These are phyloP conservation scores for Microdochium bolleyi DNA, from an alignment of 2,329 filamentous ascomycete genomes.

Conservation along the genomic window DNA sequence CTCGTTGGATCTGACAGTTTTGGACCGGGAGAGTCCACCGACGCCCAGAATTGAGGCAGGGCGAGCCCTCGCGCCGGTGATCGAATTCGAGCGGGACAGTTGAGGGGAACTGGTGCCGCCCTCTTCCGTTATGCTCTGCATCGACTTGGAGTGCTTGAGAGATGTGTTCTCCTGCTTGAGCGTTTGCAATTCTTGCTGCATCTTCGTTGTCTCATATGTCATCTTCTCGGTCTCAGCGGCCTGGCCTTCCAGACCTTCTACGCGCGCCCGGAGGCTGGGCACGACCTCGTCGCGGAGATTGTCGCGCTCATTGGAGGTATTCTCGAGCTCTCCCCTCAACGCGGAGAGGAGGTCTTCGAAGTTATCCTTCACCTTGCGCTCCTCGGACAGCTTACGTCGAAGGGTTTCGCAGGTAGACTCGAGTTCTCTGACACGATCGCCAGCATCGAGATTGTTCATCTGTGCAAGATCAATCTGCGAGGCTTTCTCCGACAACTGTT, in stretches of 20 bases:
- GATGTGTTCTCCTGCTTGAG: constrained; percentile 61
- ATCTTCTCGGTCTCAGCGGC: constrained; percentile 65
- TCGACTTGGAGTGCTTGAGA: constrained; percentile 28
- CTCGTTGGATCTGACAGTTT: constrained; percentile 47
- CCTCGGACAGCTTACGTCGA: constrained; percentile 72
- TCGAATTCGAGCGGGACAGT: constrained; percentile 58
- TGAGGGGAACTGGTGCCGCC: constrained; percentile 30
- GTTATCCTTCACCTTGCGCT: constrained; percentile 81
- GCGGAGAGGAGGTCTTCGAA: constrained; percentile 87
- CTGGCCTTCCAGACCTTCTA: constrained; percentile 72
- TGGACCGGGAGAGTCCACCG: constrained; percentile 41
- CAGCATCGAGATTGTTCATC: constrained; percentile 47
- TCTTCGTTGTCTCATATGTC: constrained; percentile 71
- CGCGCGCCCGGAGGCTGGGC: constrained; percentile 65
- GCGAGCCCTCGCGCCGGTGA: constrained; percentile 31
- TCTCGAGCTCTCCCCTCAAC: constrained; percentile 74
- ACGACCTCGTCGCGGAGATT: constrained; percentile 85
- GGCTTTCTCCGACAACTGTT: constrained; percentile 71
- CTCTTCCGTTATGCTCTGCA: constrained; percentile 26
- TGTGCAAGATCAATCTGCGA: constrained; percentile 51
- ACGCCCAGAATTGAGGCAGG: constrained; percentile 28
- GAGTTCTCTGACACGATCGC: constrained; percentile 63
- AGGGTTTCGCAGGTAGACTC: constrained; percentile 77
- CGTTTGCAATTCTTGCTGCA: constrained; percentile 77
- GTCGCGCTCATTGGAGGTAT: constrained; percentile 80